Evolutionary conservation across 202 grass and related monocot genomes (phyloP), one percentile per base, ranked within the genome.

Genomic region (Tripidium arundinaceum): DNA sequence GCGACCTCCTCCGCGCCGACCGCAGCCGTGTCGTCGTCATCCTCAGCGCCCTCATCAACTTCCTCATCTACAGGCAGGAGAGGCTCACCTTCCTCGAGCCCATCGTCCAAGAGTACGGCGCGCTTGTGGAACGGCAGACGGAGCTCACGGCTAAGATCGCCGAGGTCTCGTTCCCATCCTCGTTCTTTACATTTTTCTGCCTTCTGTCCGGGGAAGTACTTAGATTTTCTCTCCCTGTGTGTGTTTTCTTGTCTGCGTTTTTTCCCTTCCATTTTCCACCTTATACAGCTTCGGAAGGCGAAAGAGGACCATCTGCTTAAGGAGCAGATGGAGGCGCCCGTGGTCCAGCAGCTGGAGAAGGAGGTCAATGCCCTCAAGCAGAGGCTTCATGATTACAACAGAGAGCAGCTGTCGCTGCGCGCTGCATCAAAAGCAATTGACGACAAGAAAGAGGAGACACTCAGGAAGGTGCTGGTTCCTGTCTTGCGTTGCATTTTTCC

Each of bases 21-120:
- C 52, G 78, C 24, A 80, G 43, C 46, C 84, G 85, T 12, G 72
- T 83, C 34, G 4, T 59, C 19, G 31, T 63, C 19, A 65, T 91
- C 72, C 89, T 97, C 77, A 97, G 89, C 64, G 74, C 83, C 24
- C 2, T 92, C 18, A 61, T 94, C 79, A 97, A 97, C 65, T 97
- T 69, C 85, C 83, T 97, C 68, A 86, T 80, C 76, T 91, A 88
- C 50, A 97, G 94, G 83, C 60, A 92, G 0, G 91, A 94, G 1
- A 97, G 83, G 83, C 19, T 97, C 8, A 10, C 4, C n/a, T 29
- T 87, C 52, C 80, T 97, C 33, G 26, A 85, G 6, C 78, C 89
- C n/a, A 67, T 92, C 19, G 11, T 83, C 4, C 12, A 84, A 1
- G 72, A 93, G 46, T 31, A 74, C 70, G 42, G 76, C 0, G 21